Base-by-base conservation (phyloP, 768 basidiomycete species). In the Pisolithus orientalis region DNA sequence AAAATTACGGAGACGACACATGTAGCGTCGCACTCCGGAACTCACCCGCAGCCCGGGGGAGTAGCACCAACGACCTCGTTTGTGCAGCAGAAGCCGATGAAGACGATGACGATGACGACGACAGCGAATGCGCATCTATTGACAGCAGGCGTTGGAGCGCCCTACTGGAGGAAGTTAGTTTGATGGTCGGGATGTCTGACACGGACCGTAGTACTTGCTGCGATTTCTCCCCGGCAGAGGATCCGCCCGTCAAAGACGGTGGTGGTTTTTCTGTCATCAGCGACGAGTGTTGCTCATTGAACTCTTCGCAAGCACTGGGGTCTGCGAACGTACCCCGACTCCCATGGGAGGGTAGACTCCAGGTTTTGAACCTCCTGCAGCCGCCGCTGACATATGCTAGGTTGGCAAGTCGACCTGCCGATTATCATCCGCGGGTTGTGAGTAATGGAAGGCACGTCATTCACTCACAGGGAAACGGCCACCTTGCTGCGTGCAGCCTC, bases 91-190 rank as follows among this genome's bases (percentile, higher is more conserved):
- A 55, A 16, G 54, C 48, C 21, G 31, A 46, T 25, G 38, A 53
- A 21, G 44, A 21, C 21, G 34, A 50, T 17, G 45, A 55, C n/a
- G n/a, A 34, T 34, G 38, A 55, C 10, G 54, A 51, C 17, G 37
- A 47, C 29, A 43, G 56, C 16, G 21, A 24, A 8, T 21, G 38
- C 28, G 34, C 50, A 5, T 43, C 24, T 44, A 29, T 17, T n/a
- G 61, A 64, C 24, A 29, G 56, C 16, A 55, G 57, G 2, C 58
- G 57, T 37, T 70, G 51, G 27, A 68, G 68, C 52, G 47, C 58
- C 46, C 64, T 68, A 32, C 60, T 68, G 29, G 60, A 63, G 14
- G 68, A 70, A 28, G 64, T 70, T 14, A 63, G 66, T 48, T 57
- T 63, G 38, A 67, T 68, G 42, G 59, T 70, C 13, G 68, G 66